These are phyloP conservation scores for Thymus mandschuricus DNA, from an alignment of 257 asterid genomes.

Conservation along the genomic window DNA sequence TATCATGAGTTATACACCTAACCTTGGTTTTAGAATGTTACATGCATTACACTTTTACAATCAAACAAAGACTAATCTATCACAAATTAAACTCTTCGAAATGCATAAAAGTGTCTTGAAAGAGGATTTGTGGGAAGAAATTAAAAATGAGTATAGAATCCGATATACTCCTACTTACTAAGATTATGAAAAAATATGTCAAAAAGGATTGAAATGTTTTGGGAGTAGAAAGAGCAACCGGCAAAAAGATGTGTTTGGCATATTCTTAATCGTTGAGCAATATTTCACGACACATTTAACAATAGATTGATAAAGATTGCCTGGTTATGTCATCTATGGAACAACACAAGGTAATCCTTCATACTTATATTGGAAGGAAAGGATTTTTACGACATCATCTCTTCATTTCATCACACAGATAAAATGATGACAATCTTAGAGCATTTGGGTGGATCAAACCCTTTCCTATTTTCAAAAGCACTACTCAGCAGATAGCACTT, in stretches of 20 bases:
- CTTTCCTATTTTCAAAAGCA: slow-evolving; percentile 8
- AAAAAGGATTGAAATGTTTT: neutral
- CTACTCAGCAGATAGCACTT: neutral
- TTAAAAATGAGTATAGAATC: neutral
- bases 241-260: neutral
- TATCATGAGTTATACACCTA: slow-evolving; percentile 6
- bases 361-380: neutral
- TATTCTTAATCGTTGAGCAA: neutral
- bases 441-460: slow-evolving; percentile 21
- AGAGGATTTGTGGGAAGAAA: neutral
- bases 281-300: neutral
- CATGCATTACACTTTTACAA: too few relatives aligned
- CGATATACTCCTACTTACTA: neutral
- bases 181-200: neutral
- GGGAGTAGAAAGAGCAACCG: neutral
- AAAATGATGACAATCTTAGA: neutral
- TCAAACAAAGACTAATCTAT: too few relatives aligned
- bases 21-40: neutral
- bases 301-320: neutral
- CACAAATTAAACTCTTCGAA: too few relatives aligned
- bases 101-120: neutral
- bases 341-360: neutral
- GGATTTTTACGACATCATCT: neutral
- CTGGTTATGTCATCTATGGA: neutral
- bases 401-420: neutral